Evolutionary conservation across 495 filamentous ascomycete genomes (phyloP).

Genomic region (Clavariopsis aquatica): DNA sequence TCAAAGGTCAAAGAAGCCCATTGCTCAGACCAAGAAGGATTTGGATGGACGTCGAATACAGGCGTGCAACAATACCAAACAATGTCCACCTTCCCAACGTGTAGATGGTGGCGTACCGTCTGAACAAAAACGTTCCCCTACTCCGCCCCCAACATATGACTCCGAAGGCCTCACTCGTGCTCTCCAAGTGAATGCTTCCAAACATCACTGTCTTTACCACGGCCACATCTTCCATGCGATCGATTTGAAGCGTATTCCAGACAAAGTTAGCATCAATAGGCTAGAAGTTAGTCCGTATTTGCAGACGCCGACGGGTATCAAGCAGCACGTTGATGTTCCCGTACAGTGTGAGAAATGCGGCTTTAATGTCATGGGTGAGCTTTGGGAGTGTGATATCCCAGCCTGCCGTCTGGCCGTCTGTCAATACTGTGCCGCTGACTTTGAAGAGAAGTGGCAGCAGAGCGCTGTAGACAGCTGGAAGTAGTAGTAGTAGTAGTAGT

Average conservation of each 20-base stretch:
- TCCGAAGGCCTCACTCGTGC: background rate
- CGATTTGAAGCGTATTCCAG: background rate
- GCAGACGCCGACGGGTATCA: background rate
- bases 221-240: background rate
- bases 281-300: background rate
- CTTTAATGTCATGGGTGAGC: background rate
- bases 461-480: slow-evolving; percentile 1
- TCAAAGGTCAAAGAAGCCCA: background rate
- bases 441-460: background rate
- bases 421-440: background rate
- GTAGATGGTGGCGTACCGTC: too few species aligned
- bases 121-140: background rate
- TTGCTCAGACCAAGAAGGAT: background rate
- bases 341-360: background rate
- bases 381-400: background rate
- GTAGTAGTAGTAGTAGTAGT: too few species aligned
- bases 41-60: too few species aligned
- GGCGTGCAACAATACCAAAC: too few species aligned
- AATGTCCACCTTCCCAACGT: too few species aligned
- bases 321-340: background rate
- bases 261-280: background rate
- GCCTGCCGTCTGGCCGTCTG: background rate
- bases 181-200: background rate
- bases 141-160: slow-evolving; percentile 3
- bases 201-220: background rate